phyloP scores from a whole-genome alignment of 768 basidiomycete genomes.

The Termitomyces sp. region DNA sequence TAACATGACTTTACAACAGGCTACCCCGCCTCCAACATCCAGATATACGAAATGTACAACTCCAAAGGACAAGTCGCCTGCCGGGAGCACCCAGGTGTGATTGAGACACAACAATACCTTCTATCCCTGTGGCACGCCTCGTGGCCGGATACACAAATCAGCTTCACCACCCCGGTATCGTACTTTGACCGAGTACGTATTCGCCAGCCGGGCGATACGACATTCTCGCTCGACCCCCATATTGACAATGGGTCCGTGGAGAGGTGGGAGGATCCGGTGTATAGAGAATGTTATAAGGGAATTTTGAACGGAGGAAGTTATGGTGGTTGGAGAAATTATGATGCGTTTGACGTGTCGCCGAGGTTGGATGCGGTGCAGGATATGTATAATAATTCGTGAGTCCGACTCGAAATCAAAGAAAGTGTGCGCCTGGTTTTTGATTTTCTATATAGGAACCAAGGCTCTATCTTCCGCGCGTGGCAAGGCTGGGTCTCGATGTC shows the following conservation, averaged over 20 bases:
- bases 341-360: slow-evolving; percentile 43
- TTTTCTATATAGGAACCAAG: slow-evolving; percentile 34
- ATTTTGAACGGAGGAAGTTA: slow-evolving; percentile 36
- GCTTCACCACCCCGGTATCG: slow-evolving; percentile 54
- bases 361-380: slow-evolving; percentile 50
- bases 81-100: slow-evolving; percentile 55
- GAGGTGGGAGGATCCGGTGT: slow-evolving; percentile 48
- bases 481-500: slow-evolving; percentile 54
- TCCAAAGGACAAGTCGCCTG: slow-evolving; percentile 57
- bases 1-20: slow-evolving; percentile 29
- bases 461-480: slow-evolving; percentile 51
- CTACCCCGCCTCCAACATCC: slow-evolving; percentile 60
- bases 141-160: slow-evolving; percentile 19
- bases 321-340: slow-evolving; percentile 36
- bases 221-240: slow-evolving; percentile 64
- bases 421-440: too few species aligned
- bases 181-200: slow-evolving; percentile 77
- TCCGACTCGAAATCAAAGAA: neutral
- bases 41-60: slow-evolving; percentile 75
- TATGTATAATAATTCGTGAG: slow-evolving; percentile 56
- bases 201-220: slow-evolving; percentile 61
- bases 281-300: slow-evolving; percentile 31
- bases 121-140: slow-evolving; percentile 55
- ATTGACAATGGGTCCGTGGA: slow-evolving; percentile 47
- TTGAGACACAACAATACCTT: slow-evolving; percentile 52